These are phyloP conservation scores for Penicillium sp. DNA, from an alignment of 2,329 filamentous ascomycete species.

Conservation along the genomic window DNA sequence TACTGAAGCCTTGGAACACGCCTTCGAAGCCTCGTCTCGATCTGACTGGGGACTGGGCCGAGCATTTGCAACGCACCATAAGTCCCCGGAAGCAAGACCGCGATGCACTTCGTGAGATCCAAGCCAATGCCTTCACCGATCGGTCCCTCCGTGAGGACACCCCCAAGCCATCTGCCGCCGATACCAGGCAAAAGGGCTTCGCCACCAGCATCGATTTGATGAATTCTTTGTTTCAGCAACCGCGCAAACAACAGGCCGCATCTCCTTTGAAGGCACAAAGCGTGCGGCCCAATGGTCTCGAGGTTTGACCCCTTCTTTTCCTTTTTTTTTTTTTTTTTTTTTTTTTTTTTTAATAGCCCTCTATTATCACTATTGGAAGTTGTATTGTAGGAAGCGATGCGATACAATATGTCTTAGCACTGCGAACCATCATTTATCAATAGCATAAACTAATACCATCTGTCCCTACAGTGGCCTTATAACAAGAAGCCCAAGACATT, in stretches of 20 bases:
- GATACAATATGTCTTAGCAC: too few relatives aligned
- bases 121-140: slow-evolving; percentile 50
- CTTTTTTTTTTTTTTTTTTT: slow-evolving; percentile 42
- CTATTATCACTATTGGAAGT: too few relatives aligned
- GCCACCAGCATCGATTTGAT: slow-evolving; percentile 88
- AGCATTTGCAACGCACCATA: slow-evolving; percentile 86
- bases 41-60: slow-evolving; percentile 78
- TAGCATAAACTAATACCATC: slow-evolving; percentile 32
- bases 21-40: slow-evolving; percentile 47
- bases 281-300: slow-evolving; percentile 61
- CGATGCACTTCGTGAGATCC: slow-evolving; percentile 58
- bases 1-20: slow-evolving; percentile 26
- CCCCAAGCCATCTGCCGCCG: too few relatives aligned
- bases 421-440: slow-evolving; percentile 24
- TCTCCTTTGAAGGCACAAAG: slow-evolving; percentile 51
- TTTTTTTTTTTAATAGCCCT: too few relatives aligned
- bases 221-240: slow-evolving; percentile 80
- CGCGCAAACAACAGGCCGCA: slow-evolving; percentile 37
- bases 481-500: slow-evolving; percentile 65
- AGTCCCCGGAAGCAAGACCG: slow-evolving; percentile 89
- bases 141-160: slow-evolving; percentile 26
- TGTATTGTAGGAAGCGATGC: too few relatives aligned
- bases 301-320: slow-evolving; percentile 65
- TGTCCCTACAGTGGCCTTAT: slow-evolving; percentile 66
- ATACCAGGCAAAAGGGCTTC: slow-evolving; percentile 65